Percentiles rank a stretch among this genome's conserved stretches.
Evolutionary conservation across 768 basidiomycete genomes (phyloP).

Genomic region (Phanerodontia chrysosporium): DNA sequence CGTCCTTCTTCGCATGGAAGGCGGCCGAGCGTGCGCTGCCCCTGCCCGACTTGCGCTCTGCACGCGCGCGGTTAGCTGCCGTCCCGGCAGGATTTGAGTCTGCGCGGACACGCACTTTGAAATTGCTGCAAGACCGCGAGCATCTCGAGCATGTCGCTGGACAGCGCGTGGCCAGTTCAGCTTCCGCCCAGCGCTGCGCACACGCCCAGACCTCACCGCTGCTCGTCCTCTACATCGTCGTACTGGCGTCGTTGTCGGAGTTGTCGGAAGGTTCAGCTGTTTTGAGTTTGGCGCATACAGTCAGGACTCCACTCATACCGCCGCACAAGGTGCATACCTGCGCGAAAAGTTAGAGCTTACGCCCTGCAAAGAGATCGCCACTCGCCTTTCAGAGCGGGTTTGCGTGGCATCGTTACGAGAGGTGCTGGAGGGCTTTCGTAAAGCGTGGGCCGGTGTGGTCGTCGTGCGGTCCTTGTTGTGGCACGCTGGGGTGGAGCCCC

Average conservation of each 20-base stretch:
- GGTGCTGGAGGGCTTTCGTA: not conserved
- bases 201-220: not conserved
- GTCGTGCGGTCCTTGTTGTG: not conserved
- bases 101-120: constrained; percentile 18
- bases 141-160: constrained; percentile 23
- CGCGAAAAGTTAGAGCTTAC: not conserved
- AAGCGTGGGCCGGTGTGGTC: not conserved
- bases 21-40: constrained; percentile 15
- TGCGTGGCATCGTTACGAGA: not conserved
- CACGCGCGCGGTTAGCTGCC: not conserved
- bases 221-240: not conserved
- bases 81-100: not conserved
- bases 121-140: constrained; percentile 22
- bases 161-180: not conserved
- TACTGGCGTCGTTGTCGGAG: not conserved
- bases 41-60: constrained; percentile 24
- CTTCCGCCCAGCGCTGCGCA: not conserved
- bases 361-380: not conserved
- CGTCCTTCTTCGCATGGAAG: constrained; percentile 22
- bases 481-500: not conserved
- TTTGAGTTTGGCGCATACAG: not conserved
- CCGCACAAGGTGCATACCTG: not conserved
- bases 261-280: not conserved
- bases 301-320: not conserved
- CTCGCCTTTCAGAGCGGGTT: not conserved